Evolutionary conservation across 441 rosid species (phyloP).

Genomic region (Corymbia calophylla): DNA sequence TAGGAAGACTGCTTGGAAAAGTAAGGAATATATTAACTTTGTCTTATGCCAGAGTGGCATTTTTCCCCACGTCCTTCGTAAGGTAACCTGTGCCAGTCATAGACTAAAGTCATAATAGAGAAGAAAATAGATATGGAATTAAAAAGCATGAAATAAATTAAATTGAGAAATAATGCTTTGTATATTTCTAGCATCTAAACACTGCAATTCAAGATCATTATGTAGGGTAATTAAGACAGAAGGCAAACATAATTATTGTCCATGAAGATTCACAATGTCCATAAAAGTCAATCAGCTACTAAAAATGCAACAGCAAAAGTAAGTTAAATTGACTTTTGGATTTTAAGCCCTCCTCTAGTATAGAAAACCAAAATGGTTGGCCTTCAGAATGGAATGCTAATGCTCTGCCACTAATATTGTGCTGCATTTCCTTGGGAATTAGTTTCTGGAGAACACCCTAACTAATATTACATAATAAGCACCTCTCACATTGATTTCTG

Average conservation of each 20-base stretch:
- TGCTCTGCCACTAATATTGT: background rate
- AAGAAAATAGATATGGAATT: background rate
- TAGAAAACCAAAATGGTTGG: background rate
- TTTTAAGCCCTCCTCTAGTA: background rate
- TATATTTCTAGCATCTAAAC: background rate
- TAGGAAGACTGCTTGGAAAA: slow-evolving; percentile 82
- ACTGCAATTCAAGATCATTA: background rate
- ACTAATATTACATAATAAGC: background rate
- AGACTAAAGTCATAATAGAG: background rate
- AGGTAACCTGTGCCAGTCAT: slow-evolving; percentile 50
- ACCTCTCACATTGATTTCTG: background rate
- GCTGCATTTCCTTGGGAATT: background rate
- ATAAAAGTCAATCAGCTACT: background rate
- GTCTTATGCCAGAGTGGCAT: slow-evolving; percentile 96
- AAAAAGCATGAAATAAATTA: background rate
- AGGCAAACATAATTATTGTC: background rate
- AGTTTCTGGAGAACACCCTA: background rate
- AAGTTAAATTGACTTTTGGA: background rate
- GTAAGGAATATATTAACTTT: slow-evolving; percentile 56
- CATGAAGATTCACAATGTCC: background rate
- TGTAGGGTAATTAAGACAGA: background rate
- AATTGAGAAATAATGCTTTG: background rate
- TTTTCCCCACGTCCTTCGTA: slow-evolving; percentile 78
- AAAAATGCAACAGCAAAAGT: background rate
- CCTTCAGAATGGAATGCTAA: background rate